Evolutionary conservation across 257 asterid genomes (phyloP), one percentile per base, ranked within the genome.

Genomic region (Solanum pennellii): DNA sequence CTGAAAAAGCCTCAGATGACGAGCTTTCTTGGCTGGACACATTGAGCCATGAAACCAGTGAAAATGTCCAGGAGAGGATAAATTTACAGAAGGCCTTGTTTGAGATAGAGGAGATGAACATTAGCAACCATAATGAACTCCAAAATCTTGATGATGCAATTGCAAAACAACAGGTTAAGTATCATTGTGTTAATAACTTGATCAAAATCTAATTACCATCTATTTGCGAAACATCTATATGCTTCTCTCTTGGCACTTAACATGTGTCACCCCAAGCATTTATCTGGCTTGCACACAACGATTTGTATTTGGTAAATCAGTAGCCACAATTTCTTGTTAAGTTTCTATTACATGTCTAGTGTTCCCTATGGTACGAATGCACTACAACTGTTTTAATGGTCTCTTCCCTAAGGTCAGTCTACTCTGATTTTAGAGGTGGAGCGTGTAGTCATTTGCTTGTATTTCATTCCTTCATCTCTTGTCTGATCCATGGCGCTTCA

Each of bases 61-160:
- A 96, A 93, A 96, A 96, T 91, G 98, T 96, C 91, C 97, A 94
- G 91, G 99, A 96, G 89, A 91, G 98, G 92, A 95, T 96, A 91
- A 96, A 96, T 86, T 92, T 96, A 87, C 99, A 95, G 89, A 96
- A 96, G 96, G 97, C 99, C 83, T 89, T 95, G 76, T 92, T 94
- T 86, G 99, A 96, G 88, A 90, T 96, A 73, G 99, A 96, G 91
- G 99, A 96, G 90, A 96, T 96, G 79, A 96, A 96, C 90, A 93
- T 93, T 89, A 96, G 91, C n/a, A 96, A 96, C 87, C 94, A 96
- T 69, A 93, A 89, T 88, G 98, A 96, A 92, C 99, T 96, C 89
- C 96, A 93, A 86, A 94, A 89, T 74, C 98, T 96, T 87, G 99
- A 96, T 72, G 98, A 90, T 68, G 96, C 97, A 86, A 94, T 96